These are phyloP conservation scores for Debaryomyces sp. DNA, from an alignment of 1,139 yeast species.

Conservation along the genomic window DNA sequence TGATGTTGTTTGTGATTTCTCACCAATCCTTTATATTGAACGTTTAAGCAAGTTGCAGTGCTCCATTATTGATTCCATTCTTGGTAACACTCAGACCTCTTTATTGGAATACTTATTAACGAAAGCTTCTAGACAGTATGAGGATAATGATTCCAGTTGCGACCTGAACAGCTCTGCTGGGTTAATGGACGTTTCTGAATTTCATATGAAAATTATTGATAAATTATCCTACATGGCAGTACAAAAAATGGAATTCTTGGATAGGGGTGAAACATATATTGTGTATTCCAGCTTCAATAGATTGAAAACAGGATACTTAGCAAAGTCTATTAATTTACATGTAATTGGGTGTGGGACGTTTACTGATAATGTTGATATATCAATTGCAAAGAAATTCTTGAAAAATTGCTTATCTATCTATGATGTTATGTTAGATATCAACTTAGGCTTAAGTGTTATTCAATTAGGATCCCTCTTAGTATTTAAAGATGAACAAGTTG, in stretches of 20 bases:
- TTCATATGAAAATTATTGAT: conserved; percentile 32
- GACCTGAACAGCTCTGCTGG: conserved; percentile 9
- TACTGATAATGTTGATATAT: conserved; percentile 40
- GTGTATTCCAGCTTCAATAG: conserved; percentile 45
- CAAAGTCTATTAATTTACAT: conserved; percentile 43
- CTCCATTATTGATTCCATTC: conserved; percentile 32
- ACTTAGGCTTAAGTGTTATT: conserved; percentile 51
- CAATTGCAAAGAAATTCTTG: conserved; percentile 36
- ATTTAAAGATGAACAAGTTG: conserved; percentile 46
- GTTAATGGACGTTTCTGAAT: conserved; percentile 25
- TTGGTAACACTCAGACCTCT: conserved; percentile 24
- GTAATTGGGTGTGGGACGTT: conserved; percentile 48
- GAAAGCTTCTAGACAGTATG: conserved; percentile 27
- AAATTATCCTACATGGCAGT: conserved; percentile 37
- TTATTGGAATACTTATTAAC: conserved; percentile 35
- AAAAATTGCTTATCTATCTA: conserved; percentile 43
- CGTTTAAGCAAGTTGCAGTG: conserved; percentile 43
- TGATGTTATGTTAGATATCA: conserved; percentile 46
- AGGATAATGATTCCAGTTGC: conserved; percentile 14
- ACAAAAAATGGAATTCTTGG: conserved; percentile 45
- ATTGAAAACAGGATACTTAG: conserved; percentile 43
- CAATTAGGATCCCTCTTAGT: conserved; percentile 60
- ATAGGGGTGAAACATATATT: conserved; percentile 47
- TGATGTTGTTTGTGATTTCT: conserved; percentile 33
- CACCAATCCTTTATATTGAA: conserved; percentile 51